Percentiles rank a stretch among this genome's conserved stretches.
phyloP scores from a whole-genome alignment of 2,329 filamentous ascomycete species.

The Tolypocladium sp. region DNA sequence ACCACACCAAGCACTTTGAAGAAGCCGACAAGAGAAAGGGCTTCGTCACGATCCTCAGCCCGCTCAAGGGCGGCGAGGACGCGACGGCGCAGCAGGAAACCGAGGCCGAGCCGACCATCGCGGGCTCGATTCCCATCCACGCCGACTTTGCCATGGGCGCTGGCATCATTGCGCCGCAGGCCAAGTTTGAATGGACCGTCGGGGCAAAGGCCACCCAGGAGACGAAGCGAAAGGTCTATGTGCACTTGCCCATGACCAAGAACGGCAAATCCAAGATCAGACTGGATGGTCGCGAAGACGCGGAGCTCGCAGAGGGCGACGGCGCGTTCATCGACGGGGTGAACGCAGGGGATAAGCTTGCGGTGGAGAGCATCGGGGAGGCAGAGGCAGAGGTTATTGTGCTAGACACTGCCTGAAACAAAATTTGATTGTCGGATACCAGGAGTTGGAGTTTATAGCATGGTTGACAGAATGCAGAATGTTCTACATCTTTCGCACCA shows the following conservation, averaged over 20 bases:
- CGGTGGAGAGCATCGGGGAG: conserved; percentile 58
- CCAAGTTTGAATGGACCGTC: conserved; percentile 62
- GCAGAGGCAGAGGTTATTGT: conserved; percentile 62
- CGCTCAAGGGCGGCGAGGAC: conserved; percentile 55
- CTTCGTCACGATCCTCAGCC: conserved; percentile 70
- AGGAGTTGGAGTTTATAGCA: too few species aligned
- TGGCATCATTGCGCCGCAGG: conserved; percentile 57
- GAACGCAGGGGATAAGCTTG: conserved; percentile 53
- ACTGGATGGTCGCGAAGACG: conserved; percentile 56
- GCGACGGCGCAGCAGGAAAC: conserved; percentile 55
- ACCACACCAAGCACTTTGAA: conserved; percentile 64
- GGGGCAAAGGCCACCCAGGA: conserved; percentile 47
- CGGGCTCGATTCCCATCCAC: conserved; percentile 71
- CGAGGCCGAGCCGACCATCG: conserved; percentile 49
- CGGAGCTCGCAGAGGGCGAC: conserved; percentile 63
- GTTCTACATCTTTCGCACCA: too few species aligned
- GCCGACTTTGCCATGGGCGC: conserved; percentile 79
- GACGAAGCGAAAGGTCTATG: conserved; percentile 62
- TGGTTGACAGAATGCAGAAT: too few species aligned
- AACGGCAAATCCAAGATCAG: conserved; percentile 63
- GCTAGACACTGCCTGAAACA: conserved; percentile 48
- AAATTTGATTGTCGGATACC: background rate
- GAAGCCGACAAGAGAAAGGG: conserved; percentile 64
- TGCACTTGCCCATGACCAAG: conserved; percentile 76
- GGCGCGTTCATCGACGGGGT: conserved; percentile 65